Conservation (phyloP, 495 filamentous ascomycete genomes). For the Penicillium steckii region DNA sequence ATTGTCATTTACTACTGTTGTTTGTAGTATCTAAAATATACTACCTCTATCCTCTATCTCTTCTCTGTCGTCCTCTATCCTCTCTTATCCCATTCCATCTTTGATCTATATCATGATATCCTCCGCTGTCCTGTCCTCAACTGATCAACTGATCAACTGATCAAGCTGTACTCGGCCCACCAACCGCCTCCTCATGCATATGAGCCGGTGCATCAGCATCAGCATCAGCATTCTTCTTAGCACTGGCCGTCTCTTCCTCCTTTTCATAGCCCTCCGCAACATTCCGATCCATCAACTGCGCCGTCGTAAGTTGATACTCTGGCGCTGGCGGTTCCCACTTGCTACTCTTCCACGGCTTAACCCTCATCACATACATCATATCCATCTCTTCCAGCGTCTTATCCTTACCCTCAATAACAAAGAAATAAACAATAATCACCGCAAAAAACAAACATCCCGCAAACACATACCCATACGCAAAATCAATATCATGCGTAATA, state of each 20-base stretch:
- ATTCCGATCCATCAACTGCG: slow-evolving; percentile 29
- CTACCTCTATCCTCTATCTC: not conserved
- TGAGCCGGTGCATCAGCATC: slow-evolving; percentile 14
- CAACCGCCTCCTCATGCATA: slow-evolving; percentile 24
- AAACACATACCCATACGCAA: slow-evolving; percentile 76
- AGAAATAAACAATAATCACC: slow-evolving; percentile 70
- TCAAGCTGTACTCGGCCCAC: slow-evolving; percentile 9
- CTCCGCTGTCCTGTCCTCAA: too few species aligned
- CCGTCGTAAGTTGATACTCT: slow-evolving; percentile 31
- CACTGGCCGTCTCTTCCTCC: slow-evolving; percentile 13
- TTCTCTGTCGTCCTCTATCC: not conserved
- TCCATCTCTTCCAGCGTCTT: slow-evolving; percentile 74
- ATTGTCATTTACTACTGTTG: too few species aligned
- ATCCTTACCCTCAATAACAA: slow-evolving; percentile 64
- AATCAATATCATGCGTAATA: slow-evolving; percentile 66
- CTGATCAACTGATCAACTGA: too few species aligned
- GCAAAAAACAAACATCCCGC: slow-evolving; percentile 64
- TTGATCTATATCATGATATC: too few species aligned
- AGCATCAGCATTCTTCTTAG: slow-evolving; percentile 13
- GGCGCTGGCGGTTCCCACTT: slow-evolving; percentile 30
- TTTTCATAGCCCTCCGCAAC: slow-evolving; percentile 18
- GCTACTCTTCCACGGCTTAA: slow-evolving; percentile 61
- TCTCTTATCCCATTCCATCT: not conserved
- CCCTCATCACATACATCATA: slow-evolving; percentile 71
- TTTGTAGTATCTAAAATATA: too few species aligned